These are phyloP conservation scores for Reticulascus tulasneorum DNA, from an alignment of 2,329 filamentous ascomycete genomes.

Conservation along the genomic window DNA sequence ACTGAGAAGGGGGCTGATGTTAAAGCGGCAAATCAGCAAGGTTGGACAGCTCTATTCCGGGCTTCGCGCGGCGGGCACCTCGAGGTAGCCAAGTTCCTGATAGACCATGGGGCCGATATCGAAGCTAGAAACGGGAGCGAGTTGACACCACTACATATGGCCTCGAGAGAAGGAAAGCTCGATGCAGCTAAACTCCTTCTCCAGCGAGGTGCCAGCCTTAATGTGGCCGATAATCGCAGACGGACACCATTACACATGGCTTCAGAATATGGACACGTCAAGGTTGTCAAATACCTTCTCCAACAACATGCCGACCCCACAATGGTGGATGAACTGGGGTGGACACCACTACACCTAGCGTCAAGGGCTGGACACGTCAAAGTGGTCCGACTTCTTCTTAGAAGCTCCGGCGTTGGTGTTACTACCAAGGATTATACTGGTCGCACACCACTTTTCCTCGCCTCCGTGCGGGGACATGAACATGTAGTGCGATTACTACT, in stretches of 20 bases:
- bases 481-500: background rate
- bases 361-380: background rate
- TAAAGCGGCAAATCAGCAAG: background rate
- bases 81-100: conserved; percentile 6
- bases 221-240: background rate
- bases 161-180: background rate
- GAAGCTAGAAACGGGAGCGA: background rate
- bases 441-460: background rate
- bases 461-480: background rate
- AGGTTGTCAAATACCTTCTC: background rate
- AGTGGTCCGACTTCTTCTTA: background rate
- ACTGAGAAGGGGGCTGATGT: background rate
- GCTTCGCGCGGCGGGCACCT: conserved; percentile 3
- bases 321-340: too few species aligned
- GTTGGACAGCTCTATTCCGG: conserved; percentile 2
- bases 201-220: background rate
- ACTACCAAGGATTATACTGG: background rate
- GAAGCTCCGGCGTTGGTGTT: background rate
- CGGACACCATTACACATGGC: background rate
- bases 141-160: background rate
- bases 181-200: background rate
- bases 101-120: conserved; percentile 1
- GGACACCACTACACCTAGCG: background rate
- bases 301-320: background rate
- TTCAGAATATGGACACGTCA: background rate